phyloP scores from a whole-genome alignment of 345 rosid species.

The Camelina hispida region DNA sequence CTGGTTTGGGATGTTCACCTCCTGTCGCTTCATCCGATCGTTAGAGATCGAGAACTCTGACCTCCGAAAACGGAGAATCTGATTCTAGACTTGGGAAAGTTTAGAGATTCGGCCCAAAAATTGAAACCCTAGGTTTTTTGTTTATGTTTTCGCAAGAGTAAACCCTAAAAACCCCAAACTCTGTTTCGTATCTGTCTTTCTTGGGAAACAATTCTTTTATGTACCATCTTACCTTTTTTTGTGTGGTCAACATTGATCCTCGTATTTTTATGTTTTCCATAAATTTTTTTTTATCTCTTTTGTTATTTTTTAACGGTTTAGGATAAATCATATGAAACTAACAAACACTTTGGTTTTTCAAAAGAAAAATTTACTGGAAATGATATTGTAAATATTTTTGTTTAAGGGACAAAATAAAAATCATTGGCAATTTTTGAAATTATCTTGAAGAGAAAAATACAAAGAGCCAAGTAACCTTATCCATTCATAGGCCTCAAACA shows the following conservation, averaged over 20 bases:
- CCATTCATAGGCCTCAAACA: constrained; percentile 1
- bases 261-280: background rate
- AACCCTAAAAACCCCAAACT: background rate
- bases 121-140: background rate
- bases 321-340: background rate
- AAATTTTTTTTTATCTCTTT: background rate
- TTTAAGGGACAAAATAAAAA: background rate
- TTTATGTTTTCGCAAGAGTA: background rate
- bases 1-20: background rate
- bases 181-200: background rate
- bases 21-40: background rate
- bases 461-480: constrained; percentile 30
- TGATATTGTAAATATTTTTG: background rate
- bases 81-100: background rate
- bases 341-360: too few species aligned
- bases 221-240: too few species aligned
- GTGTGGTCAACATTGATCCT: background rate
- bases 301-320: background rate
- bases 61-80: background rate
- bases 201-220: background rate
- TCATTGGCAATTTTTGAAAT: background rate
- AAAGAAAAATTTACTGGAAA: too few species aligned
- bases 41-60: background rate
- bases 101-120: background rate
- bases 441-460: background rate